Evolutionary conservation across 331 rosid species (phyloP).

Genomic region (Pyracantha coccinea): DNA sequence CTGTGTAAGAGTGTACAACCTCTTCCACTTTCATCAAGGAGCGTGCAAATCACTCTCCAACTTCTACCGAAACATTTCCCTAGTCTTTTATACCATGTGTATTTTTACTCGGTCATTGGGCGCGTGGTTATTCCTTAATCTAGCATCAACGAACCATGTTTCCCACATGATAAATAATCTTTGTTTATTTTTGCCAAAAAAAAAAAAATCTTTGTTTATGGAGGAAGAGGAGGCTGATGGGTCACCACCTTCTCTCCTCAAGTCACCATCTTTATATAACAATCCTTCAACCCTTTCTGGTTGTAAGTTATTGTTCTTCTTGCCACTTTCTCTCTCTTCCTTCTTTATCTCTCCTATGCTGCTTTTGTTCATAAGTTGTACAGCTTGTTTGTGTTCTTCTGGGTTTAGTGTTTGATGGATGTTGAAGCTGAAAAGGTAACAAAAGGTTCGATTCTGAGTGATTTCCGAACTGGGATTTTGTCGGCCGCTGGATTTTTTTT

Average conservation of each 20-base stretch:
- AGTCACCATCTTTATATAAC: slow-evolving; percentile 15
- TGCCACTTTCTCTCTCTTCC: background rate
- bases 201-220: too few relatives aligned
- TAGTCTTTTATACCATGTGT: background rate
- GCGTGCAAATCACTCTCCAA: slow-evolving; percentile 15
- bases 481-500: background rate
- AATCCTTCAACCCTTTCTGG: slow-evolving; percentile 14
- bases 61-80: background rate
- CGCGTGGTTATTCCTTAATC: slow-evolving; percentile 42
- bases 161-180: slow-evolving; percentile 19
- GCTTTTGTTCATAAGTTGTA: slow-evolving; percentile 7
- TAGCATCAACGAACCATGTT: slow-evolving; percentile 25
- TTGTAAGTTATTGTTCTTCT: slow-evolving; percentile 30
- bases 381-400: slow-evolving; percentile 24
- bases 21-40: background rate
- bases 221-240: slow-evolving; percentile 18
- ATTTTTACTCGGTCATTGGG: background rate
- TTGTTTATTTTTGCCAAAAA: too few relatives aligned
- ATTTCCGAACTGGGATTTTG: slow-evolving; percentile 17
- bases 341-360: slow-evolving; percentile 4
- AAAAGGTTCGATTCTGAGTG: background rate
- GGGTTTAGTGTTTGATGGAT: slow-evolving; percentile 16
- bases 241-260: slow-evolving; percentile 13
- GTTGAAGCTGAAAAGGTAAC: background rate
- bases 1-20: background rate